phyloP scores from a whole-genome alignment of 2,329 filamentous ascomycete species.

The Cladophialophora chaetospira region DNA sequence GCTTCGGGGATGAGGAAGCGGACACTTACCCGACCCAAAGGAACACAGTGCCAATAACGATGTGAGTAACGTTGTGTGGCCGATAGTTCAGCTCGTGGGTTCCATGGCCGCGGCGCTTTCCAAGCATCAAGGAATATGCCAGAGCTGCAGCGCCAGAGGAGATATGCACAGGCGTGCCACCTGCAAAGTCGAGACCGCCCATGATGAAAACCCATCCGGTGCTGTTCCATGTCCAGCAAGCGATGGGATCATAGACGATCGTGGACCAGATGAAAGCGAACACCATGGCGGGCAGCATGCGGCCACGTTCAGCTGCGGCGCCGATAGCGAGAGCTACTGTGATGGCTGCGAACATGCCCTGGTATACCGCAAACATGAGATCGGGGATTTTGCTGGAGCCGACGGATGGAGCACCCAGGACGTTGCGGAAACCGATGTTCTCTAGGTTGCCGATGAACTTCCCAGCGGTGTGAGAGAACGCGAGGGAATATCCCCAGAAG shows the following conservation, averaged over 20 bases:
- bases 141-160: slow-evolving; percentile 71
- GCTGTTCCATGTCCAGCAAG: slow-evolving; percentile 93
- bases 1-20: background rate
- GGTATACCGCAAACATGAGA: slow-evolving; percentile 79
- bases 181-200: slow-evolving; percentile 84
- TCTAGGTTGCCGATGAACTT: slow-evolving; percentile 75
- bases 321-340: slow-evolving; percentile 81
- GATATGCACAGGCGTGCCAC: slow-evolving; percentile 80
- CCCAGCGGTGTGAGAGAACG: slow-evolving; percentile 76
- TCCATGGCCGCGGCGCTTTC: slow-evolving; percentile 69
- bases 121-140: slow-evolving; percentile 88
- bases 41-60: slow-evolving; percentile 89
- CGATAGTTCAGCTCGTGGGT: slow-evolving; percentile 81
- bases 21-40: slow-evolving; percentile 75
- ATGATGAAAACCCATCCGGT: slow-evolving; percentile 76
- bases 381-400: slow-evolving; percentile 75
- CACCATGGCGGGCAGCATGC: slow-evolving; percentile 83
- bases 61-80: slow-evolving; percentile 89
- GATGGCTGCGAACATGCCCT: slow-evolving; percentile 69
- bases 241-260: slow-evolving; percentile 86
- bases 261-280: slow-evolving; percentile 96
- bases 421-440: slow-evolving; percentile 77
- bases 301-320: slow-evolving; percentile 81
- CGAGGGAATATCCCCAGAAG: slow-evolving; percentile 87
- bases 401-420: slow-evolving; percentile 74